A percentile compares a stretch with the other conserved stretches of the same genome.
These are phyloP conservation scores for Globisporangium sylvaticum DNA, from an alignment of 352 stramenopile species.

Conservation along the genomic window DNA sequence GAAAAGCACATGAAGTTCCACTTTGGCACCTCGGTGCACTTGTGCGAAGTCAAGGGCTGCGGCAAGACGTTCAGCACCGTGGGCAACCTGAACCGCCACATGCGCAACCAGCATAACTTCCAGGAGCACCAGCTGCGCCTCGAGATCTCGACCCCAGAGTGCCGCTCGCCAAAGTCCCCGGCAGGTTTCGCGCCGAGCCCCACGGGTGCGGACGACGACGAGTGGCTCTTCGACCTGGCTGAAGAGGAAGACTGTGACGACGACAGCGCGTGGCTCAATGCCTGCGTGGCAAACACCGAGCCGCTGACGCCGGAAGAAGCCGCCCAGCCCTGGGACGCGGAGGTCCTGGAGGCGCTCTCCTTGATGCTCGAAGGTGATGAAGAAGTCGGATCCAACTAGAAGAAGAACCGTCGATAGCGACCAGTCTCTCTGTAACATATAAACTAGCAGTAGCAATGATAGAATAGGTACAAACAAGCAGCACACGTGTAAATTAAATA, in stretches of 20 bases:
- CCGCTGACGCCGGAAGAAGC: slow-evolving; percentile 6
- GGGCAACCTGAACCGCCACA: slow-evolving; percentile 52
- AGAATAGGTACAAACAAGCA: not conserved
- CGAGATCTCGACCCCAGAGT: not conserved
- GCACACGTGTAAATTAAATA: slow-evolving; percentile 7
- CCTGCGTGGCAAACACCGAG: not conserved
- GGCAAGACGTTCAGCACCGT: slow-evolving; percentile 62
- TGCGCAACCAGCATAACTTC: slow-evolving; percentile 20
- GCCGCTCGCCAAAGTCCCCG: not conserved
- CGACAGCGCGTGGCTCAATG: slow-evolving; percentile 2
- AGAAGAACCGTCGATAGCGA: not conserved
- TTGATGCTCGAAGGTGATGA: slow-evolving; percentile 2
- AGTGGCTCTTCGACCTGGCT: slow-evolving; percentile 5
- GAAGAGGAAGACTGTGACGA: not conserved
- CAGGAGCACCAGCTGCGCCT: slow-evolving; percentile 6
- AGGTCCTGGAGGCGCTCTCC: slow-evolving; percentile 4
- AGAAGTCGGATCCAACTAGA: not conserved
- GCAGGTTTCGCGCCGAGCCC: slow-evolving; percentile 1
- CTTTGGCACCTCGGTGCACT: slow-evolving; percentile 24
- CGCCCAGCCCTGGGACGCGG: slow-evolving; percentile 2
- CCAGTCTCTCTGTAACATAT: not conserved
- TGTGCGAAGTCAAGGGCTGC: slow-evolving; percentile 18
- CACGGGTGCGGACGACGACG: slow-evolving; percentile 4
- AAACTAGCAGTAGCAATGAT: not conserved
- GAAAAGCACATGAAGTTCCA: slow-evolving; percentile 48